Base-by-base conservation (phyloP, 768 basidiomycete genomes). In the Psilocybe azurescens region DNA sequence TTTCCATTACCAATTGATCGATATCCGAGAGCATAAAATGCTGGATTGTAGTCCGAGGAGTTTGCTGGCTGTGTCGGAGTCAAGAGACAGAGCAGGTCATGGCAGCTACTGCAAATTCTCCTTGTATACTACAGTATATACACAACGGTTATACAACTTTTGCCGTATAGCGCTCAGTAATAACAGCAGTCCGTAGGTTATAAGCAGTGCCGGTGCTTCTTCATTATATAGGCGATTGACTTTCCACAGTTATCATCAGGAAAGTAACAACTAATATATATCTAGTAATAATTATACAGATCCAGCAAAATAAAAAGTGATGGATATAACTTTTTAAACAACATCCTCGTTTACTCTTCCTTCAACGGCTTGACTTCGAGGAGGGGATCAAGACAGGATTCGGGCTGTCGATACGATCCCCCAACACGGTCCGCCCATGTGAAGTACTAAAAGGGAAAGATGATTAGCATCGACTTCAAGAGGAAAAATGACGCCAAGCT, bases 391-490 rank as follows among this genome's bases (percentile, higher is more conserved):
- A 97, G 85, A 48, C 83, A 80, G 2, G 89, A 86, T 53, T 86
- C 86, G 3, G 97, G 97, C 61, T 95, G 89, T 47, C 95, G 90
- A 77, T 98, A 99, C 13, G 95, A 95, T 50, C 87, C 88, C 59
- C 88, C 89, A 58, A 80, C 81, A 50, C 88, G 86, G 75, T 99
- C 97, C 18, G 93, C 94, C 89, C 91, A 96, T 41, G 95, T 97
- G 74, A 99, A 98, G 80, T 99, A 99, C 89, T 97, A 76, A 46
- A n/a, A 50, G 63, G 64, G 67, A 30, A 54, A 52, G 33, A 32
- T 5, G 36, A 36, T 59, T 28, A 63, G 56, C 69, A 55, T 53
- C n/a, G 13, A 4, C 5, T 20, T 24, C 56, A 16, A 13, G 48
- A 39, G 13, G 13, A 20, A 36, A 16, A 16, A 41, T 20, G 44